phyloP scores from a whole-genome alignment of 768 basidiomycete species.

The Clitopilus passeckerianus region DNA sequence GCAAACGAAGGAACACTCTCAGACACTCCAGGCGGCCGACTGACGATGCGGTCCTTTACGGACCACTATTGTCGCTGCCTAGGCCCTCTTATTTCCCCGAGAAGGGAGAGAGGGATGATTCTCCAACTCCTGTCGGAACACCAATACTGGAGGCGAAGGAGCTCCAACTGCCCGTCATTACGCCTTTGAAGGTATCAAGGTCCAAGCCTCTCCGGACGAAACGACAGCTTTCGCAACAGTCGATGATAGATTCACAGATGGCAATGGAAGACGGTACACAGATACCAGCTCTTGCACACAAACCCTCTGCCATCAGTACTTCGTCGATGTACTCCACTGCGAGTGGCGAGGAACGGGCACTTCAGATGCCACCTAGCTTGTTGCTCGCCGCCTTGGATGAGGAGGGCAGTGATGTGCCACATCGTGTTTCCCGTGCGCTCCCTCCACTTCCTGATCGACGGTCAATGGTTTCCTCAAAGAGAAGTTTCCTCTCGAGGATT shows the following conservation, averaged over 20 bases:
- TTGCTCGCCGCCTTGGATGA: conserved; percentile 29
- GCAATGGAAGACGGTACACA: not conserved
- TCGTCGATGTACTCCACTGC: conserved; percentile 22
- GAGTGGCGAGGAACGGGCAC: conserved; percentile 23
- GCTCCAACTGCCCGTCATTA: not conserved
- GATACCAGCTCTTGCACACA: conserved; percentile 13
- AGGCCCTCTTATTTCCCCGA: not conserved
- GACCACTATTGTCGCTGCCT: not conserved
- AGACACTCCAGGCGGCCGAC: not conserved
- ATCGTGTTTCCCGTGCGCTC: conserved; percentile 12
- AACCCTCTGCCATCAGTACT: conserved; percentile 23
- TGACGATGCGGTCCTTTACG: not conserved
- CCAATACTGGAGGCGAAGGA: not conserved
- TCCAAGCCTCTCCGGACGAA: not conserved
- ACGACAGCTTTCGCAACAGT: conserved; percentile 1
- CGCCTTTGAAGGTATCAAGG: not conserved
- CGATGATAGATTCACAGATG: not conserved
- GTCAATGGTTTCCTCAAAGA: conserved; percentile 11
- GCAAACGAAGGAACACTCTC: not conserved
- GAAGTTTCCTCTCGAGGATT: conserved; percentile 12
- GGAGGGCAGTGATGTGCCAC: conserved; percentile 11
- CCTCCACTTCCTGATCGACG: conserved; percentile 11
- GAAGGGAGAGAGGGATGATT: not conserved
- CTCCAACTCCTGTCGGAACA: not conserved
- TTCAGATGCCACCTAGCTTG: conserved; percentile 22